phyloP scores from a whole-genome alignment of 2,329 filamentous ascomycete genomes.

The Dryadomyces sulphureus region DNA sequence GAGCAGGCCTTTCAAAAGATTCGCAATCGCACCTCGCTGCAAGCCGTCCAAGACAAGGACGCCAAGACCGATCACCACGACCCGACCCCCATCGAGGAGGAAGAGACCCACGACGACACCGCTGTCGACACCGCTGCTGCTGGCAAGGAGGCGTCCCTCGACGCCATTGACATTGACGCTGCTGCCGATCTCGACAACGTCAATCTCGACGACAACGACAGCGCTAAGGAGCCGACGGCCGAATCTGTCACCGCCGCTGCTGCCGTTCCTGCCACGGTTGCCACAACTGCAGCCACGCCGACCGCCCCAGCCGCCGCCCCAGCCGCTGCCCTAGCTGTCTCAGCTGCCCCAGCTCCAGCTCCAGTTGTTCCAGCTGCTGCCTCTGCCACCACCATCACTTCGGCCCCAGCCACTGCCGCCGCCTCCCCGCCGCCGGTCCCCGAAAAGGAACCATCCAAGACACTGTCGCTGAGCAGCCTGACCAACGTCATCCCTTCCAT shows the following conservation, averaged over 20 bases:
- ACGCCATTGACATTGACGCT: conserved; percentile 24
- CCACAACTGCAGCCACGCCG: background rate
- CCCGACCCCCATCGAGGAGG: conserved; percentile 13
- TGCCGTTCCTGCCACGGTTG: background rate
- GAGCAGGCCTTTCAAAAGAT: conserved; percentile 12
- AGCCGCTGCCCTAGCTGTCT: background rate
- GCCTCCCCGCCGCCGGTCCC: background rate
- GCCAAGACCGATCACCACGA: conserved; percentile 14
- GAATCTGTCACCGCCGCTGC: background rate
- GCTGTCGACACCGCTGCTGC: background rate
- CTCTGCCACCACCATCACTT: background rate
- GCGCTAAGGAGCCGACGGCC: conserved; percentile 10
- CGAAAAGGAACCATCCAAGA: conserved; percentile 26
- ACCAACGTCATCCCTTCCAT: conserved; percentile 58
- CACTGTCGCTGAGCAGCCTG: conserved; percentile 53
- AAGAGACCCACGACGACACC: conserved; percentile 9
- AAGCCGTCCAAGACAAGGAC: conserved; percentile 13
- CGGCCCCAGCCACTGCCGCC: background rate
- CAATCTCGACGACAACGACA: conserved; percentile 47
- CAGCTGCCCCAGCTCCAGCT: background rate
- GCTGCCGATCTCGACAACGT: conserved; percentile 40
- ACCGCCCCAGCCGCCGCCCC: background rate
- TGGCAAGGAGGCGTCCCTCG: conserved; percentile 13
- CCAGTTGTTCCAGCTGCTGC: background rate
- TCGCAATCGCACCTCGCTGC: conserved; percentile 1